Evolutionary conservation across 1,284 basidiomycete genomes (phyloP), one percentile per base, ranked within the genome.

Genomic region (Sanghuangporus sanghuang): DNA sequence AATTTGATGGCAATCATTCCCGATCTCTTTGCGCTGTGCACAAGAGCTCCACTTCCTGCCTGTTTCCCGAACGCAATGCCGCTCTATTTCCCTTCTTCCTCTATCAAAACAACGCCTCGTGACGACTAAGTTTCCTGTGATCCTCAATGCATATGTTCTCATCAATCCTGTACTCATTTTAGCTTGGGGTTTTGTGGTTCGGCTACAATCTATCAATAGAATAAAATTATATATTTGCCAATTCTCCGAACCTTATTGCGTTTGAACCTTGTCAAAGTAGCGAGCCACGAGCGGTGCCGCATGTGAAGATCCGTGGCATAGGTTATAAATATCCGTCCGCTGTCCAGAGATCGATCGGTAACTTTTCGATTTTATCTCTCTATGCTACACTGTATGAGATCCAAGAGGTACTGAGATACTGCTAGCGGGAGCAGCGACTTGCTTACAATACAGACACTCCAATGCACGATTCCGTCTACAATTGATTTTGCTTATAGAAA

Each of bases 401-500:
- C 27, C 5, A 32, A 4, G 27, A 32, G 27, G 27, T 32, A 32
- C 27, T 32, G 27, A 32, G 27, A 32, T 32, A 32, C 27, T 32
- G 27, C 27, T 5, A 32, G 5, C 27, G 27, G 5, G 27, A 32
- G 27, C 27, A 5, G 27, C 18, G 48, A 9, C 21, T n/a, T 12
- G 32, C 52, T 53, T 27, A 53, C 52, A 27, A 35, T 53, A 3
- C 27, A 53, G 32, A 11, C 7, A 32, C 9, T 53, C 11, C 32
- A 36, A 27, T 8, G n/a, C 32, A 6, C 16, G 11, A 8, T 5
- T 53, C 27, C 52, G 14, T 38, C 44, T 38, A 6, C 18, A 9
- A 16, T 62, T 39, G 57, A 32, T 6, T 39, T 68, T 94, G 91
- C 4, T 78, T 76, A 73, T 95, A 95, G 72, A 94, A 95, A 74